Evolutionary conservation across 2,329 filamentous ascomycete genomes (phyloP).

Genomic region (Aspergillus tubingensis): DNA sequence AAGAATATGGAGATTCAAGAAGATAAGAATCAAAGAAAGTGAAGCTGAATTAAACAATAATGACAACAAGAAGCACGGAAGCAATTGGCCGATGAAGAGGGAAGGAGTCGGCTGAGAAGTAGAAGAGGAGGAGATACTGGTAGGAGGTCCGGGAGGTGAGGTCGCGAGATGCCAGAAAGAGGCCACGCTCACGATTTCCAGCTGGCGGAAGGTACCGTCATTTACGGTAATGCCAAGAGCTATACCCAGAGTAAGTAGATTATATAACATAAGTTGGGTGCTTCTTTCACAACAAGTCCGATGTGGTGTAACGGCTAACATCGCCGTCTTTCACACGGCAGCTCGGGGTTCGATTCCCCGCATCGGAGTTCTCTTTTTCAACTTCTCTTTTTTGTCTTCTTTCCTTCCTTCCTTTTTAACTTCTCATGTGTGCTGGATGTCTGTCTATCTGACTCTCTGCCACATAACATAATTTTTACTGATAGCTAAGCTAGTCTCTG

Average conservation of each 20-base stretch:
- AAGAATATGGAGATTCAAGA: slow-evolving; percentile 21
- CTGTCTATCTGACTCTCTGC: background rate
- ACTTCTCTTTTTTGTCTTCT: background rate
- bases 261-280: background rate
- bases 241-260: no score
- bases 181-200: slow-evolving; percentile 31
- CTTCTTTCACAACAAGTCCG: background rate
- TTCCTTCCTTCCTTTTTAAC: background rate
- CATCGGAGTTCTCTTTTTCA: slow-evolving; percentile 26
- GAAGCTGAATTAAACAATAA: slow-evolving; percentile 23
- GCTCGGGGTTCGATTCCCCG: slow-evolving; percentile 29
- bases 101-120: slow-evolving; percentile 13
- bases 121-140: slow-evolving; percentile 8
- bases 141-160: slow-evolving; percentile 18
- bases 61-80: slow-evolving; percentile 16
- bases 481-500: no score
- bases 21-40: slow-evolving; percentile 22
- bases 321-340: slow-evolving; percentile 17
- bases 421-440: background rate
- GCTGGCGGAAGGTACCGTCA: slow-evolving; percentile 17
- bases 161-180: slow-evolving; percentile 28
- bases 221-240: slow-evolving; percentile 15
- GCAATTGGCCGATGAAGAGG: slow-evolving; percentile 13
- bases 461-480: no score
- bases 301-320: slow-evolving; percentile 17